Conservation (phyloP, 768 basidiomycete species). For the Psilocybe tampanensis region DNA sequence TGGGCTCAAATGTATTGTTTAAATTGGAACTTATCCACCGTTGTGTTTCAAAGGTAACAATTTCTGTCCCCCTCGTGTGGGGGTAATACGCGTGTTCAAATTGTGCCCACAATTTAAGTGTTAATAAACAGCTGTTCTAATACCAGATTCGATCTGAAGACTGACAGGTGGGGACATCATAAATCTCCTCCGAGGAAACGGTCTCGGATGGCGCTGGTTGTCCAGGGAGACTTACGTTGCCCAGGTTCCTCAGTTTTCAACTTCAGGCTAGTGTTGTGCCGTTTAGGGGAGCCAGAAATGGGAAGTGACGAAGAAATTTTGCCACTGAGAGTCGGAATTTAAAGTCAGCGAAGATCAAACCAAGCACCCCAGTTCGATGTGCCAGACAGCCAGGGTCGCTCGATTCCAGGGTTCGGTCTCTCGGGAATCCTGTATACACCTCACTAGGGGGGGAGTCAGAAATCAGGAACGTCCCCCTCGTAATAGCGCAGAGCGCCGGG, state of each 20-base stretch:
- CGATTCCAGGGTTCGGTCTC: slow-evolving; percentile 7
- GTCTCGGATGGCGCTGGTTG: slow-evolving; percentile 7
- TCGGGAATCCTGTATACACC: background rate
- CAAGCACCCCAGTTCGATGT: background rate
- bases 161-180: background rate
- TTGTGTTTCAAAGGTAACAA: background rate
- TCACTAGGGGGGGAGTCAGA: background rate
- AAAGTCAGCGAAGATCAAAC: slow-evolving; percentile 21
- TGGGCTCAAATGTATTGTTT: background rate
- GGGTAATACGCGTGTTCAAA: background rate
- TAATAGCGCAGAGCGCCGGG: background rate
- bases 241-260: slow-evolving; percentile 4
- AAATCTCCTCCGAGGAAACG: slow-evolving; percentile 21
- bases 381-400: slow-evolving; percentile 12
- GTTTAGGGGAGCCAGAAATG: slow-evolving; percentile 9
- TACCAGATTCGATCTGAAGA: background rate
- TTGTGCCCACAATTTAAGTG: background rate
- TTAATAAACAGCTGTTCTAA: background rate
- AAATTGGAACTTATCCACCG: background rate
- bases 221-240: slow-evolving; percentile 15
- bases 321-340: slow-evolving; percentile 7
- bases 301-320: slow-evolving; percentile 8
- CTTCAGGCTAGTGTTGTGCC: slow-evolving; percentile 9
- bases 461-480: background rate
- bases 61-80: background rate